Evolutionary conservation across 2,329 filamentous ascomycete species (phyloP), one percentile per base, ranked within the genome.

Genomic region (Aureobasidium melanogenum): DNA sequence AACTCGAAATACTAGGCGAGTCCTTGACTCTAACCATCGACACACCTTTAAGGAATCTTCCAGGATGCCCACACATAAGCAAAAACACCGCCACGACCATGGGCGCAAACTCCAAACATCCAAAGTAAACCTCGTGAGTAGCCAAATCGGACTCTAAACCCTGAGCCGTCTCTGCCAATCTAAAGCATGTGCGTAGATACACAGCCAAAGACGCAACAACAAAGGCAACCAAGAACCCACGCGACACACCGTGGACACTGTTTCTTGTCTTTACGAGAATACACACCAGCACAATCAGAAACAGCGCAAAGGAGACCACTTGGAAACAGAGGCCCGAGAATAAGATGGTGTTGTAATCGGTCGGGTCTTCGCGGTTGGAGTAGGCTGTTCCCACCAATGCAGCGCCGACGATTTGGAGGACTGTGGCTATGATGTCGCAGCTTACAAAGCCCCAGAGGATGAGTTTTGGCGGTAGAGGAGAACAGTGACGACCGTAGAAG

Each of bases 281-380:
- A 8, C 44, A 47, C 5, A 17, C 14, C 2, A 47, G 19, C 12
- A 47, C 44, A 3, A 47, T 66, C 57, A 82, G 72, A 46, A 81
- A 81, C 5, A 79, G 67, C 14, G 76, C 72, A 54, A 84, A 81
- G 0, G 77, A 75, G 60, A 82, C 79, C 8, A 79, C 78, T 65
- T 84, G 82, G 62, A 83, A 80, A 0, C 78, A 79, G 3, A 84
- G 69, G 9, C 82, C 82, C 0, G 76, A 81, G 1, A 84, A 74
- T 1, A 84, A 70, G 64, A 84, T 82, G 63, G 82, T 77, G 66
- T 84, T 84, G 1, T 77, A 75, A 1, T 72, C 76, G 1, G 74
- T 79, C 0, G 82, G 79, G 66, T 82, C 79, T 26, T 78, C 73
- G 5, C 75, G 72, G 50, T 81, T 77, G 1, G 76, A 79, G 63